Evolutionary conservation across 345 rosid genomes (phyloP), one percentile per base, ranked within the genome.

Genomic region (Populus simonii): DNA sequence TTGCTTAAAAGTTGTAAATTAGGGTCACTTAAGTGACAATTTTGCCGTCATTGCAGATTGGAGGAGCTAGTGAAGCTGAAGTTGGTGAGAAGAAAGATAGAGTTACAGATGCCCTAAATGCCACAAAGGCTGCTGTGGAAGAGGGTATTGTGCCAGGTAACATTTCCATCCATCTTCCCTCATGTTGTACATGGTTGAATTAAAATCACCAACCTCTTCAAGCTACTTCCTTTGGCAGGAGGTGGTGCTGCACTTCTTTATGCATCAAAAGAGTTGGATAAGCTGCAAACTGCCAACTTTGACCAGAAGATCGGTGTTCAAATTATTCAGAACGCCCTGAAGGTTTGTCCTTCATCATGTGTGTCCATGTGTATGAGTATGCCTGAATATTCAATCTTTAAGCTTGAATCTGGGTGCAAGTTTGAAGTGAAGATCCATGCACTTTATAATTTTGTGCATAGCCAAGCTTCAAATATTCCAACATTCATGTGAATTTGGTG

Each of bases 141-240:
- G 99, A 94, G 91, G 99, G 98, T 75, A 96, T 96, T 76, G 97
- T 96, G 55, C 89, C 98, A 75, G 99, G 99, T 93, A 85, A 74
- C 15, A 49, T 59, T 47, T 59, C 47, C 11, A 12, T 57, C 66
- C 10, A 3, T 45, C 25, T 31, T 61, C 68, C 38, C 12, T 39
- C 1, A 16, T 17, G n/a, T 7, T 7, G 16, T 16, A 15, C 38
- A 22, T 23, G 10, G 39, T 25, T 15, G 53, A 31, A 38, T 16
- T 41, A 2, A 16, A 74, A 49, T 9, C 47, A 31, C 5, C 25
- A 10, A 17, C 17, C 29, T 23, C 31, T 23, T n/a, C 10, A 17
- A 49, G 10, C 4, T 36, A 31, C 57, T n/a, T 33, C 10, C 45
- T 16, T 43, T 25, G 80, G 33, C 77, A 95, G 98, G 99, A 74